Conservation (phyloP, 2,329 filamentous ascomycete genomes). For the Fonsecaea nubica region DNA sequence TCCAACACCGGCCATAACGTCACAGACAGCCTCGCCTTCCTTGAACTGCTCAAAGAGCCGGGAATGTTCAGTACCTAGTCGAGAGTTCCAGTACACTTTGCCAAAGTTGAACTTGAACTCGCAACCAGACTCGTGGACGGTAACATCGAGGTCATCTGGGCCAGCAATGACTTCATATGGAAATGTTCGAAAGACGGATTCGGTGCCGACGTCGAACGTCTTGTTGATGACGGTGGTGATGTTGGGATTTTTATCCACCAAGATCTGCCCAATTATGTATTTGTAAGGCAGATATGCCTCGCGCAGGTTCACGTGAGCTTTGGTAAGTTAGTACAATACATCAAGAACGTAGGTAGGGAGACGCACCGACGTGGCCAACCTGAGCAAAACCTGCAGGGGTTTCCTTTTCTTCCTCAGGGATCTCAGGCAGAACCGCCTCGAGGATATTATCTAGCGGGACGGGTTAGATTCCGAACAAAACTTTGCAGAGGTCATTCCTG, state of each 20-base stretch:
- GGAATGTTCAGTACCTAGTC: slow-evolving; percentile 86
- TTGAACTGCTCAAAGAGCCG: slow-evolving; percentile 77
- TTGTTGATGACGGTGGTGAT: slow-evolving; percentile 96
- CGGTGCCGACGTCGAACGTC: slow-evolving; percentile 81
- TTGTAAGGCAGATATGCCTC: slow-evolving; percentile 86
- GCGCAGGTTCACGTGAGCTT: slow-evolving; percentile 88
- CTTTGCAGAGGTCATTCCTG: slow-evolving; percentile 5
- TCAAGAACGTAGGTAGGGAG: not conserved
- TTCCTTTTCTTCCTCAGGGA: slow-evolving; percentile 71
- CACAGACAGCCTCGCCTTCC: slow-evolving; percentile 86
- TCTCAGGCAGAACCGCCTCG: slow-evolving; percentile 75
- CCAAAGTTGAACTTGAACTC: slow-evolving; percentile 92
- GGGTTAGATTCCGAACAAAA: not conserved
- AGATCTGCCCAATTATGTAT: slow-evolving; percentile 79
- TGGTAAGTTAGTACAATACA: not conserved
- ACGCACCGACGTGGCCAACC: slow-evolving; percentile 81
- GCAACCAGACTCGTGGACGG: slow-evolving; percentile 81
- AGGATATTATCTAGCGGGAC: slow-evolving; percentile 76
- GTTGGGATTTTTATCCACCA: slow-evolving; percentile 85
- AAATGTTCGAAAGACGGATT: slow-evolving; percentile 90
- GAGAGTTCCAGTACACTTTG: slow-evolving; percentile 97
- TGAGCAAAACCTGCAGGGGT: slow-evolving; percentile 85
- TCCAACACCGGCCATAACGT: slow-evolving; percentile 96
- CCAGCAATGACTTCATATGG: slow-evolving; percentile 88
- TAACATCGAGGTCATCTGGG: slow-evolving; percentile 80